Percentiles rank a stretch among this genome's conserved stretches.
Evolutionary conservation across 139 green algal genomes (phyloP).

Genomic region (Astrephomene gubernaculifera): DNA sequence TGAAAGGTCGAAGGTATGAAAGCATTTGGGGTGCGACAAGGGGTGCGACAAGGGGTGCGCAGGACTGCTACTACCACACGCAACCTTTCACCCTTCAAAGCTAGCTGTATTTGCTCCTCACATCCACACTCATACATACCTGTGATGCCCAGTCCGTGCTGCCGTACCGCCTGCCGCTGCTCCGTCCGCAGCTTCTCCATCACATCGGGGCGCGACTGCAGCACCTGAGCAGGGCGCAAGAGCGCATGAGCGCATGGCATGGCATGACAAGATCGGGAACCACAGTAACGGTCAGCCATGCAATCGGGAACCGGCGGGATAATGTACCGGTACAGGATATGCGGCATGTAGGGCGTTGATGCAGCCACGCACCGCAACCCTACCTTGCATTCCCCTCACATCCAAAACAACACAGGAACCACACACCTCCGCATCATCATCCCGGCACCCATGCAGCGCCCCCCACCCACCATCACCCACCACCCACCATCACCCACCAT

Average conservation of each 20-base stretch:
- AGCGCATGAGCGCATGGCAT: no score
- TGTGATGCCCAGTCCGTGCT: neutral
- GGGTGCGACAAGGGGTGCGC: neutral
- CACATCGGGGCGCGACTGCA: neutral
- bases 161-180: neutral
- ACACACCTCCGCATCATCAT: neutral
- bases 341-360: neutral
- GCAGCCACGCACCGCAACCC: neutral
- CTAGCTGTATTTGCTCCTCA: no score
- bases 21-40: neutral
- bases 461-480: neutral
- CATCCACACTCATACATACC: slow-evolving; percentile 1
- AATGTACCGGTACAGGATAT: neutral
- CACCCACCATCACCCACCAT: slow-evolving; percentile 1
- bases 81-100: no score
- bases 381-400: neutral
- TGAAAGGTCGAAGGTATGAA: no score
- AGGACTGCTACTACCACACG: neutral
- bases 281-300: neutral
- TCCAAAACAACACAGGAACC: no score
- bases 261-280: no score
- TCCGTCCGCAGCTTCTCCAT: neutral
- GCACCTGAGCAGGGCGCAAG: neutral
- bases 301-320: neutral
- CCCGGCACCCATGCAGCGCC: neutral